A percentile compares a stretch with the other conserved stretches of the same genome.
phyloP scores from a whole-genome alignment of 2,329 filamentous ascomycete species.

The Colletotrichum karsti region DNA sequence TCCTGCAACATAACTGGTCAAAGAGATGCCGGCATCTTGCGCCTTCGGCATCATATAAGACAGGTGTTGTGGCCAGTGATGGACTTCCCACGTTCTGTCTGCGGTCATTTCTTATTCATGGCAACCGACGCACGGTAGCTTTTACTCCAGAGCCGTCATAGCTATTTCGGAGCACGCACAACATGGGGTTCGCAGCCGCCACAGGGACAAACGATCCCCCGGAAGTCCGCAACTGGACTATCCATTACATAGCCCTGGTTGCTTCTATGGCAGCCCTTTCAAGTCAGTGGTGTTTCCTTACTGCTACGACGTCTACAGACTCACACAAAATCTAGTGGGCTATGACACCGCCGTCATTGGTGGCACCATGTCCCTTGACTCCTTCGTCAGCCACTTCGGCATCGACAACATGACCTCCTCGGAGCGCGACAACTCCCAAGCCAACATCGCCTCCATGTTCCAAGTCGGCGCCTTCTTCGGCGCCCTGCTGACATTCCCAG shows the following conservation, averaged over 20 bases:
- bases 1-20: background rate
- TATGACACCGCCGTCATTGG: conserved; percentile 36
- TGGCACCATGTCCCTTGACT: conserved; percentile 34
- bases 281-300: conserved; percentile 33
- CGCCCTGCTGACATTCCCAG: conserved; percentile 60
- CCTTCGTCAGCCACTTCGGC: conserved; percentile 32
- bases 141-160: too few species aligned
- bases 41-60: background rate
- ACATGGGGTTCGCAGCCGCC: conserved; percentile 29
- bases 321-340: background rate
- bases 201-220: conserved; percentile 47
- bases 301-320: background rate
- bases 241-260: conserved; percentile 41
- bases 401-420: conserved; percentile 14
- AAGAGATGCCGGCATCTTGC: background rate
- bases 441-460: conserved; percentile 53
- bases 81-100: background rate
- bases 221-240: conserved; percentile 43
- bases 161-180: too few species aligned
- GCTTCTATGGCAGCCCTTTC: conserved; percentile 43
- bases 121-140: too few species aligned
- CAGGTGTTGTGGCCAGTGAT: background rate
- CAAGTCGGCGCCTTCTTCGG: conserved; percentile 65
- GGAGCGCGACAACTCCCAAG: conserved; percentile 28
- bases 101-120: too few species aligned